Conservation (phyloP, 2,329 filamentous ascomycete genomes). For the Aspergillus calidoustus region DNA sequence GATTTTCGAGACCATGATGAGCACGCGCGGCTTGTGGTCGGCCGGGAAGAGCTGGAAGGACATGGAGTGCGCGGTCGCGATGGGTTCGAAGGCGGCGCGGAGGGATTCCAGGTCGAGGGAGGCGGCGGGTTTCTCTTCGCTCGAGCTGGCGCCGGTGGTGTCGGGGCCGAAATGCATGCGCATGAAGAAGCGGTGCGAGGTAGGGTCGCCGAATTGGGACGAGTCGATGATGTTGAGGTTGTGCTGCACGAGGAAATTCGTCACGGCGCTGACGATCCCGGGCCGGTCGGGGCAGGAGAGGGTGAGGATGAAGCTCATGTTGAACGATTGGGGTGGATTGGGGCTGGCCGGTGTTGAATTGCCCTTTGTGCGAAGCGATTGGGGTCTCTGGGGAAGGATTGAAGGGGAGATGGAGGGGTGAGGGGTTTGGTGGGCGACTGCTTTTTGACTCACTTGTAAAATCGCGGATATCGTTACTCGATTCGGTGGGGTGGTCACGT, state of each 20-base stretch:
- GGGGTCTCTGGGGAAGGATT: not conserved
- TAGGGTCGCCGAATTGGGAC: constrained; percentile 80
- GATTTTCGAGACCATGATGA: constrained; percentile 91
- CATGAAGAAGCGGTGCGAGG: constrained; percentile 82
- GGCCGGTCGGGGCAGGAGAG: constrained; percentile 83
- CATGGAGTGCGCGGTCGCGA: constrained; percentile 69
- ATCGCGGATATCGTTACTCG: not conserved
- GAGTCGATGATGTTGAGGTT: constrained; percentile 82
- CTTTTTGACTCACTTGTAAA: constrained; percentile 3
- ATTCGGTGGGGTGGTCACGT: constrained; percentile 9
- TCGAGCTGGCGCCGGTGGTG: constrained; percentile 14
- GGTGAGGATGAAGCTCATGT: constrained; percentile 71
- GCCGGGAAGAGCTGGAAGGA: constrained; percentile 72
- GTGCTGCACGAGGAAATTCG: constrained; percentile 73
- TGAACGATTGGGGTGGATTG: constrained; percentile 20
- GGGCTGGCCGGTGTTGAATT: constrained; percentile 31
- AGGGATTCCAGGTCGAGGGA: constrained; percentile 58
- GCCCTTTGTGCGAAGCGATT: constrained; percentile 6
- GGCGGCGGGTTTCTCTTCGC: not conserved
- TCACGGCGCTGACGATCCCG: constrained; percentile 84
- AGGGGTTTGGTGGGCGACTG: not conserved
- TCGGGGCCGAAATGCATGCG: constrained; percentile 76
- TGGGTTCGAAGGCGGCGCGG: constrained; percentile 59
- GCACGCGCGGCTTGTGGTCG: constrained; percentile 71
- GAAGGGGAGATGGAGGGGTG: constrained; percentile 6